These are phyloP conservation scores for Yarrowia divulgata DNA, from an alignment of 805 yeast genomes.

Conservation along the genomic window DNA sequence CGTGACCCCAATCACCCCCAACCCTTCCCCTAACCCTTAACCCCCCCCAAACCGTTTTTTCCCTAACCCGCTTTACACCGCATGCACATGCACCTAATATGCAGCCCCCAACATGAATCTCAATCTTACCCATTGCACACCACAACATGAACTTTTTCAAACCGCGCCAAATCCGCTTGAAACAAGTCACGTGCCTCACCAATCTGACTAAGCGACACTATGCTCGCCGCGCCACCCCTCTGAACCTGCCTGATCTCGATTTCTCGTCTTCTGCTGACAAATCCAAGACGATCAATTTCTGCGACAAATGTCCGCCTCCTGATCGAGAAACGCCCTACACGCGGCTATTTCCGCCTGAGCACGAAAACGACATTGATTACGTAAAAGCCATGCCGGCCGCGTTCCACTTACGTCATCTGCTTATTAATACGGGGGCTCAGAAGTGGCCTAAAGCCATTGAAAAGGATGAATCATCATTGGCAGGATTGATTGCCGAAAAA, in stretches of 20 bases:
- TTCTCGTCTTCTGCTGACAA: neutral
- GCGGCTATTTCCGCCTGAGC: neutral
- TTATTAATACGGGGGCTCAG: neutral
- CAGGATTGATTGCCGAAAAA: neutral
- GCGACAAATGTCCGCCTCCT: constrained; percentile 31
- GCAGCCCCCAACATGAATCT: neutral
- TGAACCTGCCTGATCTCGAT: constrained; percentile 2
- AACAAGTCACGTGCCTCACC: too few species aligned
- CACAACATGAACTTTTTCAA: too few species aligned
- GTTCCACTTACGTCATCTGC: constrained; percentile 19
- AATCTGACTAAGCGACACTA: neutral
- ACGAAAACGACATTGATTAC: constrained; percentile 19
- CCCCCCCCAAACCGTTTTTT: too few species aligned
- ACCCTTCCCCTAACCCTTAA: too few species aligned
- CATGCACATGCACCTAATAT: too few species aligned
- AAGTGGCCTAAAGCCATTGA: constrained; percentile 34
- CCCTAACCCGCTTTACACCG: too few species aligned
- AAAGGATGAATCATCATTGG: constrained; percentile 6
- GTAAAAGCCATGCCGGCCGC: constrained; percentile 36
- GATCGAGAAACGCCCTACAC: constrained; percentile 15
- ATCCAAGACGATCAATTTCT: neutral
- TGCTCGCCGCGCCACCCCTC: neutral
- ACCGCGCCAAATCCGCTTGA: too few species aligned
- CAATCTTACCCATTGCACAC: too few species aligned
- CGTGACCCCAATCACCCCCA: too few species aligned